A percentile compares a stretch with the other conserved stretches of the same genome.
These are phyloP conservation scores for Dendrocalamus latiflorus DNA, from an alignment of 202 grass and related monocot species.

Conservation along the genomic window DNA sequence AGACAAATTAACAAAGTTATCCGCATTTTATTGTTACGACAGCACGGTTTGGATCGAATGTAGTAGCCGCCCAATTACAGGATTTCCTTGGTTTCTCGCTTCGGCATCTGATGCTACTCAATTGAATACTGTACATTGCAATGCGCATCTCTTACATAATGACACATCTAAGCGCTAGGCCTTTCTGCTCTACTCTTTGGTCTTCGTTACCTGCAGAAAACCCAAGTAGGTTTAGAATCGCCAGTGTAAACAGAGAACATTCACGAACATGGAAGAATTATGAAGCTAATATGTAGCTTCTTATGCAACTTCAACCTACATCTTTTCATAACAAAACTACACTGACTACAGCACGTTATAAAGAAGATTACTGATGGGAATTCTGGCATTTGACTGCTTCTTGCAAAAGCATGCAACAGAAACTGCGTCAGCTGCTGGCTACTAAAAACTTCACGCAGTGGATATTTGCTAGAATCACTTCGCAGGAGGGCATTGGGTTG, in stretches of 20 bases:
- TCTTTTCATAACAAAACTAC: background rate
- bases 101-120: slow-evolving; percentile 27
- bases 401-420: background rate
- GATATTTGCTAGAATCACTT: background rate
- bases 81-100: slow-evolving; percentile 13
- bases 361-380: background rate
- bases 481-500: background rate
- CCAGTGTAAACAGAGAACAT: background rate
- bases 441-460: background rate
- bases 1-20: slow-evolving; percentile 19
- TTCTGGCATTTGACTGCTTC: background rate
- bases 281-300: background rate
- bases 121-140: slow-evolving; percentile 43
- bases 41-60: background rate
- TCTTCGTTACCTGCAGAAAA: slow-evolving; percentile 63
- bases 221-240: background rate
- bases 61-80: slow-evolving; percentile 10
- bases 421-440: background rate
- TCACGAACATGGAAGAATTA: background rate
- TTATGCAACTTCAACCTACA: background rate
- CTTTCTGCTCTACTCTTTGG: slow-evolving; percentile 78
- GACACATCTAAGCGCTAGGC: slow-evolving; percentile 45
- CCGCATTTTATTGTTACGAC: slow-evolving; percentile 24
- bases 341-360: background rate
- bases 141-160: slow-evolving; percentile 51